Evolutionary conservation across 805 yeast species (phyloP).

Genomic region (Wickerhamiella sergipiensis): DNA sequence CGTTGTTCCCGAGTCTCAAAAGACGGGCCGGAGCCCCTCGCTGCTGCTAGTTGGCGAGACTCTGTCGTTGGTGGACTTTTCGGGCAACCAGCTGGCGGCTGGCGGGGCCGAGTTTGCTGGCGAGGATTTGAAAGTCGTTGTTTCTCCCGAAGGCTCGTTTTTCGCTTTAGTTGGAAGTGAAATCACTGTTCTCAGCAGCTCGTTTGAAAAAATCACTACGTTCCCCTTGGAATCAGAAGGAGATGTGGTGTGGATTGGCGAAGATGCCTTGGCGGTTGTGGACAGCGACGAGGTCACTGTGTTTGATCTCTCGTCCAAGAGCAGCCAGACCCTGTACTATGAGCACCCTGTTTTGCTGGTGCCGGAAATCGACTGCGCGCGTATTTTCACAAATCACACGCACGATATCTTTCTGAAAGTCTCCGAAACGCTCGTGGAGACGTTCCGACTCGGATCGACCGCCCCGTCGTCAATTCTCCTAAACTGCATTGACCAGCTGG

Average conservation of each 20-base stretch:
- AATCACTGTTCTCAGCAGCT: not conserved
- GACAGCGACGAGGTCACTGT: conserved; percentile 47
- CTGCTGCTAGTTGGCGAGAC: not conserved
- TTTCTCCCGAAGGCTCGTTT: not conserved
- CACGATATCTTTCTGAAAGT: conserved; percentile 57
- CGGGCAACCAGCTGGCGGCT: not conserved
- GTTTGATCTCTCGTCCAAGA: conserved; percentile 34
- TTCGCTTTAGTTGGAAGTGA: not conserved
- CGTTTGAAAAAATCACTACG: not conserved
- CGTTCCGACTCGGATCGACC: conserved; percentile 73
- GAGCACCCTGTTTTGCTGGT: conserved; percentile 31
- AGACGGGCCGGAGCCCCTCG: not conserved
- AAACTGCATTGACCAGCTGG: conserved; percentile 61
- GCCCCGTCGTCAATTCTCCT: conserved; percentile 69
- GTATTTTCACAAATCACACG: conserved; percentile 42
- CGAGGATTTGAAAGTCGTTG: not conserved
- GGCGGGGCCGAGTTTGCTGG: no score
- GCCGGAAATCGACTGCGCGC: conserved; percentile 52
- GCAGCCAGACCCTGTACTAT: conserved; percentile 21
- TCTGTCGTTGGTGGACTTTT: not conserved
- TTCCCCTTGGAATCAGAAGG: not conserved
- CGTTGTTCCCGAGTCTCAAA: not conserved
- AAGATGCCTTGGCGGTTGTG: conserved; percentile 59
- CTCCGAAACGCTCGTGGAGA: conserved; percentile 37
- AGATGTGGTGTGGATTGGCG: conserved; percentile 69